A percentile compares a stretch with the other conserved stretches of the same genome.
These are phyloP conservation scores for Monosporascus sp. DNA, from an alignment of 2,329 filamentous ascomycete species.

Conservation along the genomic window DNA sequence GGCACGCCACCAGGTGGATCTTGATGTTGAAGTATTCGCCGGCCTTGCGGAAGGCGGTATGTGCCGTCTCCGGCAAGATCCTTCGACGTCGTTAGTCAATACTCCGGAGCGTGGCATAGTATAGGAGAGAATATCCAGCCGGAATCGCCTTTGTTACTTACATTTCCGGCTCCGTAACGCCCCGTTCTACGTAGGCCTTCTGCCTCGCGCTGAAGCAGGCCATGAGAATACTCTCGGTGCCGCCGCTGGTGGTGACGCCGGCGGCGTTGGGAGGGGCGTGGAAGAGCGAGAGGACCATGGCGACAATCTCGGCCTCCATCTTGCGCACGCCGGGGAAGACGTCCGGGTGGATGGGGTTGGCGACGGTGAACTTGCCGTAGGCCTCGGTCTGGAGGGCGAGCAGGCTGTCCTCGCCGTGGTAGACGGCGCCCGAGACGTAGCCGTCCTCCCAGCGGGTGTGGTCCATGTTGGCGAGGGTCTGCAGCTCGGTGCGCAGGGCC, in stretches of 20 bases:
- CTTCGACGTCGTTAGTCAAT: slow-evolving; percentile 34
- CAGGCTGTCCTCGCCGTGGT: slow-evolving; percentile 83
- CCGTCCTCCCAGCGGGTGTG: slow-evolving; percentile 98
- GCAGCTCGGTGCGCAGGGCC: slow-evolving; percentile 72
- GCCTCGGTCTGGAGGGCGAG: slow-evolving; percentile 84
- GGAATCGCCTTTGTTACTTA: slow-evolving; percentile 36
- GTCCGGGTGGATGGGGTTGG: slow-evolving; percentile 96
- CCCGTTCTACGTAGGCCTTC: slow-evolving; percentile 78
- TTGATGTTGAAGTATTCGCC: slow-evolving; percentile 96
- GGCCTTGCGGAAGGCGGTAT: slow-evolving; percentile 95
- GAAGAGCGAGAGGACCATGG: slow-evolving; percentile 89
- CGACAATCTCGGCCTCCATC: slow-evolving; percentile 98
- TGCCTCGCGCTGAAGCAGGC: slow-evolving; percentile 86
- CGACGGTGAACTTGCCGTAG: slow-evolving; percentile 88
- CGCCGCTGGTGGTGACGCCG: slow-evolving; percentile 86
- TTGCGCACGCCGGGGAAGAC: slow-evolving; percentile 97
- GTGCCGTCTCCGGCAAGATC: slow-evolving; percentile 90
- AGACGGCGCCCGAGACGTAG: slow-evolving; percentile 88
- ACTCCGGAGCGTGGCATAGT: too few species aligned
- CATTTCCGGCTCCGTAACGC: slow-evolving; percentile 93
- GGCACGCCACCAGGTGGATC: slow-evolving; percentile 80
- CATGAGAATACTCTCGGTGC: slow-evolving; percentile 96
- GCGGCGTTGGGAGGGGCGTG: slow-evolving; percentile 80
- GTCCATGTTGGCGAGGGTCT: slow-evolving; percentile 75
- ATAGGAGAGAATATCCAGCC: neutral